A percentile compares a stretch with the other conserved stretches of the same genome.
Evolutionary conservation across 1,139 yeast species (phyloP).

Genomic region (Taiozyma sp.): DNA sequence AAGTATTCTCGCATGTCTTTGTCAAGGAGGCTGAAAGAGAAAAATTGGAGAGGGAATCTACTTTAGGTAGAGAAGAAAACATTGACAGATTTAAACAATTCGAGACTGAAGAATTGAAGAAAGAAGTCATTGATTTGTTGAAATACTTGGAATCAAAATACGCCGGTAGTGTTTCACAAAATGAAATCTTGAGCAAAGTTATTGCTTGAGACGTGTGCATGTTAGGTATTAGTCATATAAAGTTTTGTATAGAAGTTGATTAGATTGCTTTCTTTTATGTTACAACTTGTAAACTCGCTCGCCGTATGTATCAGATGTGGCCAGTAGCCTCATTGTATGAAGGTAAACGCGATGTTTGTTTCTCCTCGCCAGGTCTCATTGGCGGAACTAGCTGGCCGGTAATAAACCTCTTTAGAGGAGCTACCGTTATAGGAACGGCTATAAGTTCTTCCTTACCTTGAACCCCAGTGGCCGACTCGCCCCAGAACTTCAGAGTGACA

Average conservation of each 20-base stretch:
- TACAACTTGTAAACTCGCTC: neutral
- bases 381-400: neutral
- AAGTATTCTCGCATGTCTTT: conserved; percentile 66
- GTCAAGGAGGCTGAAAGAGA: conserved; percentile 66
- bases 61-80: conserved; percentile 80
- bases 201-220: conserved; percentile 24
- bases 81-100: conserved; percentile 76
- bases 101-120: conserved; percentile 58
- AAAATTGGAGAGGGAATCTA: conserved; percentile 63
- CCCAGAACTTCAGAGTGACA: neutral
- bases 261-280: neutral
- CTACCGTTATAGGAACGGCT: neutral
- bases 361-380: neutral
- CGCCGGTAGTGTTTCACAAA: conserved; percentile 54
- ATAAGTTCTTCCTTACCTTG: neutral
- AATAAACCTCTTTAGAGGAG: neutral
- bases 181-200: conserved; percentile 48
- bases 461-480: neutral
- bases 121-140: conserved; percentile 62
- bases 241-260: neutral
- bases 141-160: conserved; percentile 65
- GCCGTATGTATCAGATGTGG: neutral
- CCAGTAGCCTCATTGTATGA: neutral
- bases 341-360: neutral
- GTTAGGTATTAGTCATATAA: neutral